phyloP scores from a whole-genome alignment of 495 filamentous ascomycete species.

The Annulohypoxylon bovei region DNA sequence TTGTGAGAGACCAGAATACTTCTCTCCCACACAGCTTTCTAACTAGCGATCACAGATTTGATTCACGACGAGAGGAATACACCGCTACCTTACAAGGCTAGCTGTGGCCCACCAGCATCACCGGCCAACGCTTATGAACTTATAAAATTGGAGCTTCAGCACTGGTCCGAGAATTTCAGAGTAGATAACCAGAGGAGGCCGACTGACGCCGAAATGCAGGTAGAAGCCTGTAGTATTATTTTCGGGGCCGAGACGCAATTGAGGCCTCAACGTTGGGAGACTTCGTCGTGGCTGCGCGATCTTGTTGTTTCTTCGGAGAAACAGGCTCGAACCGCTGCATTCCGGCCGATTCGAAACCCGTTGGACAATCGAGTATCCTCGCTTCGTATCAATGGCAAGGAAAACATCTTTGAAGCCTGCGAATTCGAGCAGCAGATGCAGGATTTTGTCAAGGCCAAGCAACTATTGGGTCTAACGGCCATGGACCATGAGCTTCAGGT shows the following conservation, averaged over 20 bases:
- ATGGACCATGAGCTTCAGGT: conserved; percentile 63
- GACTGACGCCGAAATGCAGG: conserved; percentile 56
- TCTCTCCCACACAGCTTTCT: conserved; percentile 33
- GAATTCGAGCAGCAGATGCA: conserved; percentile 58
- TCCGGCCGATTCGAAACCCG: conserved; percentile 48
- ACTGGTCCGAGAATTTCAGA: conserved; percentile 48
- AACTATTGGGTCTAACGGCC: conserved; percentile 62
- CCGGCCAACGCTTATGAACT: conserved; percentile 62
- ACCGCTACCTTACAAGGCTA: conserved; percentile 56
- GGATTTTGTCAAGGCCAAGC: conserved; percentile 59
- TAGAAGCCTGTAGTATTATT: conserved; percentile 55
- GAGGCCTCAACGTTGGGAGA: conserved; percentile 34
- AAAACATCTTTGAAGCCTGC: conserved; percentile 59
- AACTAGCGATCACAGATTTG: conserved; percentile 50
- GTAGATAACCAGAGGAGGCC: conserved; percentile 45
- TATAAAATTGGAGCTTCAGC: conserved; percentile 60
- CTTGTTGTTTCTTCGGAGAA: conserved; percentile 57
- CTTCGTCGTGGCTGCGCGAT: conserved; percentile 64
- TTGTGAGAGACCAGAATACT: conserved; percentile 51
- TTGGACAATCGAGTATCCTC: conserved; percentile 47
- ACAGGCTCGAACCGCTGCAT: conserved; percentile 47
- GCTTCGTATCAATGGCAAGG: conserved; percentile 59
- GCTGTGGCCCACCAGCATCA: conserved; percentile 43
- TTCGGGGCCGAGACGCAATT: conserved; percentile 52
- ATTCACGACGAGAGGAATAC: conserved; percentile 67